Base-by-base conservation (phyloP, 345 rosid species). In the Geranium rotundifolium region DNA sequence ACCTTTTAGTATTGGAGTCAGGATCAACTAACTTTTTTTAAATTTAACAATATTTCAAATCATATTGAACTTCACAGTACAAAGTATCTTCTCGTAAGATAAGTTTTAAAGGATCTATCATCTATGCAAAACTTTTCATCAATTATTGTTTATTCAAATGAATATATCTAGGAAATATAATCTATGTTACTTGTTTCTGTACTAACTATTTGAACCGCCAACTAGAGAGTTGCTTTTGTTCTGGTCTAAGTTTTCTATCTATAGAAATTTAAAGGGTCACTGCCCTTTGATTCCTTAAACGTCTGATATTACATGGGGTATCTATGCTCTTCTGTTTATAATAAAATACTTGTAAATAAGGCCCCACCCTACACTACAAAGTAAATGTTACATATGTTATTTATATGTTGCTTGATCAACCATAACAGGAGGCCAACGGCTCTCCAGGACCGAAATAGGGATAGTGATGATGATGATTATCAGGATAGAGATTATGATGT, bases 401-500 rank as follows among this genome's bases (percentile, higher is more conserved):
- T 7, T 63, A 27, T 19, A 19, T 37, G 29, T 12, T 59, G 41
- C 63, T 70, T 73, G 66, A 56, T 71, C 57, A 15, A 57, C 61
- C 70, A 56, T 73, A 63, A 73, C 85, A 91, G 98, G 91, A 83
- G 95, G 69, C 98, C 96, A 55, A 85, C 92, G 29, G 84, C 92
- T 54, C 74, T 86, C 68, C 95, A 84, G 62, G 96, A 91, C 71
- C 87, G 84, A 55, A 75, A 69, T 54, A 85, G 92, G 78, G 96
- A 91, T 74, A 88, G 96, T 56, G 95, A 86, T 76, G 98, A 88
- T 65, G 97, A 86, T 73, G 96, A 86, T 79, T 86, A 86, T 70
- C 98, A 85, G 61, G 93, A 91, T 72, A 86, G 96, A 77, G 98
- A 91, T 73, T 91, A 85, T 73, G 96, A 91, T 77, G 96, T 86